A percentile compares a stretch with the other conserved stretches of the same genome.
Conservation (phyloP, 179 eudicot genomes). For the Patellifolia procumbens region DNA sequence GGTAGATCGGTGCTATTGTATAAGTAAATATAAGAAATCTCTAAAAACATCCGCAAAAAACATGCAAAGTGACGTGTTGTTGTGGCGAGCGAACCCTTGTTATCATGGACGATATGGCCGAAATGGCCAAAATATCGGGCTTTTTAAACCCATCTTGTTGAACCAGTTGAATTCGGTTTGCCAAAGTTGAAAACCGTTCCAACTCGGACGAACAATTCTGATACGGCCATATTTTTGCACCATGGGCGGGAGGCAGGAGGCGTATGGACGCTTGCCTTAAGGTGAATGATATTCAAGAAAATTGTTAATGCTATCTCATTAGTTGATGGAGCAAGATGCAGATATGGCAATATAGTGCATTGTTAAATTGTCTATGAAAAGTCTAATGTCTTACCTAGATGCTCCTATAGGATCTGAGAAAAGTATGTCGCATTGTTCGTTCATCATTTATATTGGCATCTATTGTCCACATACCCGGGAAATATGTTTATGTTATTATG, state of each 20-base stretch:
- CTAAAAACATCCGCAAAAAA: no score
- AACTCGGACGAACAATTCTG: no score
- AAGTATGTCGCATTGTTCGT: not conserved
- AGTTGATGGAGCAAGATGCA: constrained; percentile 11
- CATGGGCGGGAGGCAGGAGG: not conserved
- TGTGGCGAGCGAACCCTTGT: no score
- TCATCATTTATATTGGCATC: not conserved
- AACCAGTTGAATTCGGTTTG: no score
- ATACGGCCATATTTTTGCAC: no score
- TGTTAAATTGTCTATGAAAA: not conserved
- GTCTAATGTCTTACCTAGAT: not conserved
- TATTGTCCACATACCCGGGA: not conserved
- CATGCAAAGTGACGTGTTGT: no score
- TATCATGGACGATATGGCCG: no score
- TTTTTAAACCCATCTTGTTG: no score
- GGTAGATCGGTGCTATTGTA: no score
- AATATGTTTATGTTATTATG: not conserved
- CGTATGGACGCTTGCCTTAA: not conserved
- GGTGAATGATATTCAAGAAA: not conserved
- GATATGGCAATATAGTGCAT: not conserved
- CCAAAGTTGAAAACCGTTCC: no score
- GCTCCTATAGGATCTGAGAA: not conserved
- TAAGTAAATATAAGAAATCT: no score
- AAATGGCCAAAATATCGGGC: no score
- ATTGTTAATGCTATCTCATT: not conserved